Evolutionary conservation across 306 rosid genomes (phyloP).

Genomic region (Adenanthera pavonina): DNA sequence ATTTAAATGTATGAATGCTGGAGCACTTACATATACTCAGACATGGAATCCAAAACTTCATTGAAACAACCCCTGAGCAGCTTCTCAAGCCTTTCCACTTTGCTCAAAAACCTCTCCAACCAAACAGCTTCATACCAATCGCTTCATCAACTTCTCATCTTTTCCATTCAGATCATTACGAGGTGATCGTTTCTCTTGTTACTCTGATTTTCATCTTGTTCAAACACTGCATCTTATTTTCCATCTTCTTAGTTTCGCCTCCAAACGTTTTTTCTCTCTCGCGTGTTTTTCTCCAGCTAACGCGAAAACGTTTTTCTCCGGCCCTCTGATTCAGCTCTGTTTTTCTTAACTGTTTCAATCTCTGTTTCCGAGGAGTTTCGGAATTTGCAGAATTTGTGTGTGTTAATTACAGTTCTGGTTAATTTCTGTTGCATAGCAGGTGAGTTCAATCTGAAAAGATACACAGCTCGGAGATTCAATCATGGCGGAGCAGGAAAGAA

Average conservation of each 20-base stretch:
- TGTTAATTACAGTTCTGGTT: not conserved
- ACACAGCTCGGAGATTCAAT: too few relatives aligned
- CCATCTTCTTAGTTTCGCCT: not conserved
- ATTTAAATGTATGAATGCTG: too few relatives aligned
- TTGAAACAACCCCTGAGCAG: too few relatives aligned
- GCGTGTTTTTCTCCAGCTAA: not conserved
- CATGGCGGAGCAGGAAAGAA: slow-evolving; percentile 46
- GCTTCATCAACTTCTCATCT: slow-evolving; percentile 1
- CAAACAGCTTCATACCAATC: slow-evolving; percentile 7
- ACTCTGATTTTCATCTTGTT: not conserved
- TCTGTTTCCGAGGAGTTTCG: not conserved
- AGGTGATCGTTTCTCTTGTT: slow-evolving; percentile 21
- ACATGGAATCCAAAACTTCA: too few relatives aligned
- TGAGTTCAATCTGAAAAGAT: not conserved
- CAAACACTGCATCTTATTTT: not conserved
- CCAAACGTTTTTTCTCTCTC: not conserved
- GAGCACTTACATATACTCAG: too few relatives aligned
- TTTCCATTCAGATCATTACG: not conserved
- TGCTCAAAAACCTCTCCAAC: slow-evolving; percentile 12
- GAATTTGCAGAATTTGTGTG: not conserved
- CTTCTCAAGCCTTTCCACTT: too few relatives aligned
- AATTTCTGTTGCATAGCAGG: slow-evolving; percentile 7
- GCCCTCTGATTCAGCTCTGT: not conserved
- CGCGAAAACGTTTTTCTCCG: not conserved
- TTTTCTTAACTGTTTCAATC: not conserved